These are phyloP conservation scores for Fraxinus platypoda DNA, from an alignment of 305 asterid genomes.

Conservation along the genomic window DNA sequence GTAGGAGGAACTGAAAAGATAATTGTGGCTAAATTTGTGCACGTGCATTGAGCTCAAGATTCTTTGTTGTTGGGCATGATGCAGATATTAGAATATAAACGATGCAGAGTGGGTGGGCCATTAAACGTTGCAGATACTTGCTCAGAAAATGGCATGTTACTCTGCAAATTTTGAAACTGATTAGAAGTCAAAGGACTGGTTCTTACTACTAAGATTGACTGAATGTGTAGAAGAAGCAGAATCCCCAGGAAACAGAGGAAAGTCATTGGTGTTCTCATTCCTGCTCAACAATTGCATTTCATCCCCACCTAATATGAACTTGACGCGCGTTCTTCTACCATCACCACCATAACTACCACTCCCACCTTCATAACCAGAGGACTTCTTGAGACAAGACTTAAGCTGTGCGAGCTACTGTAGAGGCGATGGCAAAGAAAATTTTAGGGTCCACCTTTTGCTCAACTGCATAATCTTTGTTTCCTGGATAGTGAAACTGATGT, in stretches of 20 bases:
- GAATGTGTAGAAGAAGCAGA: conserved; percentile 30
- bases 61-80: neutral
- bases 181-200: conserved; percentile 9
- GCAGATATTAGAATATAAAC: neutral
- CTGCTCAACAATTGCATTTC: conserved; percentile 30
- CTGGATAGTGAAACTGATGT: neutral
- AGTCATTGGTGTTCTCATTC: conserved; percentile 18
- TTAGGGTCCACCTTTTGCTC: conserved; percentile 24
- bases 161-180: conserved; percentile 25
- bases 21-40: no score
- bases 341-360: conserved; percentile 23
- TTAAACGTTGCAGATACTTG: conserved; percentile 31
- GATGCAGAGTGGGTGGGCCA: conserved; percentile 13
- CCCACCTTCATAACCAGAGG: conserved; percentile 52
- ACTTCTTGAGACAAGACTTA: conserved; percentile 71
- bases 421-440: conserved; percentile 11
- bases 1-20: neutral
- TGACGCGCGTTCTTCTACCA: conserved; percentile 60
- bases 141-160: no score
- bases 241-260: conserved; percentile 31
- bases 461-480: conserved; percentile 20
- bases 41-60: neutral
- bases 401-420: conserved; percentile 38
- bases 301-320: conserved; percentile 75
- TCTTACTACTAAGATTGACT: conserved; percentile 36